Evolutionary conservation across 768 basidiomycete species (phyloP).

Genomic region (Mrakia hoshinonis): DNA sequence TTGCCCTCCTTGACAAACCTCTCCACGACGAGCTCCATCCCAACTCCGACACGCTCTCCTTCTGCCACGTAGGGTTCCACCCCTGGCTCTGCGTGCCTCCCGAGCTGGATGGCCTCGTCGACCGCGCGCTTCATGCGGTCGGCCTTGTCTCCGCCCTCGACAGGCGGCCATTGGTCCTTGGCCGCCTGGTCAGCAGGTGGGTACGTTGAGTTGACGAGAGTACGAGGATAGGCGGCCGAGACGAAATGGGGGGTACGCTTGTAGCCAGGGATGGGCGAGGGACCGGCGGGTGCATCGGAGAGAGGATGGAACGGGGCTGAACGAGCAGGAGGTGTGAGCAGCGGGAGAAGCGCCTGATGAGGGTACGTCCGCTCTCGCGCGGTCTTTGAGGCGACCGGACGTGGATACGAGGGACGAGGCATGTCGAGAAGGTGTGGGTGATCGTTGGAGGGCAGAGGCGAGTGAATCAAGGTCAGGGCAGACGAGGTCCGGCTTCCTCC

Average conservation of each 20-base stretch:
- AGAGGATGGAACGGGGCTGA: neutral
- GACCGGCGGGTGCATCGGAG: neutral
- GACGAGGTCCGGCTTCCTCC: too few relatives aligned
- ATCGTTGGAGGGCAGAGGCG: too few relatives aligned
- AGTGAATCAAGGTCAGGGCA: too few relatives aligned
- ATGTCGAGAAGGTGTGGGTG: too few relatives aligned
- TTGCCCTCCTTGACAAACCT: slow-evolving; percentile 6
- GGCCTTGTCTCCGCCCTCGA: neutral
- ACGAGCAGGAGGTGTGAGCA: slow-evolving; percentile 2
- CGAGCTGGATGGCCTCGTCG: neutral
- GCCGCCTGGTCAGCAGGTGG: neutral
- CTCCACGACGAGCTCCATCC: slow-evolving; percentile 6
- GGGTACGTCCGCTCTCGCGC: neutral
- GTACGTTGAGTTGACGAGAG: neutral
- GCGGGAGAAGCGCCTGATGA: neutral
- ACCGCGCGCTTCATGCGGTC: neutral
- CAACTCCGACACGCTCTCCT: neutral
- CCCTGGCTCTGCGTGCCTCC: neutral
- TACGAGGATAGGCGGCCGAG: neutral
- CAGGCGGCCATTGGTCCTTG: neutral
- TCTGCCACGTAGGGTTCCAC: neutral
- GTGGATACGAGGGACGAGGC: too few relatives aligned
- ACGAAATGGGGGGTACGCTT: neutral
- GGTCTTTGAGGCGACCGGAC: too few relatives aligned
- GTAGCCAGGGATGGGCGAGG: neutral